phyloP scores from a whole-genome alignment of 2,329 filamentous ascomycete species.

The Pyricularia sp. region DNA sequence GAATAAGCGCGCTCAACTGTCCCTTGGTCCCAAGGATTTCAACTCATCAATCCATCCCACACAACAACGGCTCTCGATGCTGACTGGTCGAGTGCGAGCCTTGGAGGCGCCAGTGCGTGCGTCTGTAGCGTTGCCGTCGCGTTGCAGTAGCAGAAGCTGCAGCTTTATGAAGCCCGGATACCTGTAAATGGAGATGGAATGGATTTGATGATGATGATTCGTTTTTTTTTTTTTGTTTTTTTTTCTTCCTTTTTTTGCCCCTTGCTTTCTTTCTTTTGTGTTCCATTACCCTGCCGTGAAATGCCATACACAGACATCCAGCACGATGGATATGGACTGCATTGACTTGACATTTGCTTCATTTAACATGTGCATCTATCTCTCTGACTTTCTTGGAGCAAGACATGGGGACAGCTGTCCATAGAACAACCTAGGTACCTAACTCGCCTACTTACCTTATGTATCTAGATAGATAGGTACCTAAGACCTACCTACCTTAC shows the following conservation, averaged over 20 bases:
- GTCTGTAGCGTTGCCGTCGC: not conserved
- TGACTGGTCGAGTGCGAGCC: not conserved
- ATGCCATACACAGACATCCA: not conserved
- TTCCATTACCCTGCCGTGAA: too few species aligned
- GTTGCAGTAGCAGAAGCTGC: not conserved
- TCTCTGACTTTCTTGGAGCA: not conserved
- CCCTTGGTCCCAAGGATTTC: not conserved
- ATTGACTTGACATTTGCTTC: not conserved
- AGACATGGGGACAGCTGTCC: not conserved
- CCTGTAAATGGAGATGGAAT: not conserved
- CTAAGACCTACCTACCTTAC: not conserved
- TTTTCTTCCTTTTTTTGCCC: not conserved
- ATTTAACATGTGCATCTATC: not conserved
- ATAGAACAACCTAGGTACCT: not conserved
- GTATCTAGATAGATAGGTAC: too few species aligned
- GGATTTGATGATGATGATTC: not conserved
- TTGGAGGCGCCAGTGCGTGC: not conserved
- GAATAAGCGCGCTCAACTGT: not conserved
- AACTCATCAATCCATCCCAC: not conserved
- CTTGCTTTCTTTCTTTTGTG: not conserved
- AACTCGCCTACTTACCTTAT: too few species aligned
- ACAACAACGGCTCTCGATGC: not conserved
- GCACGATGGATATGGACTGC: not conserved
- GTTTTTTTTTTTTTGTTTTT: too few species aligned
- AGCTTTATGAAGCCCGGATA: not conserved